phyloP scores from a whole-genome alignment of 768 basidiomycete genomes.

The Lactarius tabidus region DNA sequence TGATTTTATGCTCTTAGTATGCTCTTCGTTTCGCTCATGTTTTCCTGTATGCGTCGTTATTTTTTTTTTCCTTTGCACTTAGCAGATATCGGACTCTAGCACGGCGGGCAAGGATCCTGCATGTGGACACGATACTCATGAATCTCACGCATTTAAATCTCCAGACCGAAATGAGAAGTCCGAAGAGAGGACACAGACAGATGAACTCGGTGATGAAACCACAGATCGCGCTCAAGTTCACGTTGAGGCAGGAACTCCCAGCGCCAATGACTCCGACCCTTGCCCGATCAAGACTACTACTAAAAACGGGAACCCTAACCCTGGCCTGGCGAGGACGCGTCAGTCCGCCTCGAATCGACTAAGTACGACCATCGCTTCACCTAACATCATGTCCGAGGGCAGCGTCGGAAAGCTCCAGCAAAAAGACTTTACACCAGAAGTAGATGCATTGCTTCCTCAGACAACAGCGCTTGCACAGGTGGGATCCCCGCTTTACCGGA shows the following conservation, averaged over 20 bases:
- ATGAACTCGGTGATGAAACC: neutral
- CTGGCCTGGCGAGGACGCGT: constrained; percentile 33
- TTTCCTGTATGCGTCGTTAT: constrained; percentile 25
- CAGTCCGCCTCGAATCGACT: constrained; percentile 26
- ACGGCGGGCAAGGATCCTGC: constrained; percentile 13
- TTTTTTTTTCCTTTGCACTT: constrained; percentile 19
- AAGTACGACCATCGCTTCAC: neutral
- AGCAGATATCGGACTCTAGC: constrained; percentile 19
- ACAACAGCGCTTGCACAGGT: constrained; percentile 70
- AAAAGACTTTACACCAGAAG: constrained; percentile 83
- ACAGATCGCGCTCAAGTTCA: neutral
- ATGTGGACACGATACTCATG: constrained; percentile 39
- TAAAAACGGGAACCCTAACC: constrained; percentile 26
- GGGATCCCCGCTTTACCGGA: constrained; percentile 25
- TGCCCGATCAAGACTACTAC: too few relatives aligned
- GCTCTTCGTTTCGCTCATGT: constrained; percentile 21
- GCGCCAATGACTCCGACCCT: too few relatives aligned
- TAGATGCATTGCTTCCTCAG: constrained; percentile 69
- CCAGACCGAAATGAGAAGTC: neutral
- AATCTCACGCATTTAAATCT: constrained; percentile 33
- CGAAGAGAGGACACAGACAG: neutral
- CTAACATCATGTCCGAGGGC: constrained; percentile 60
- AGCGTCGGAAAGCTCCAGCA: constrained; percentile 67
- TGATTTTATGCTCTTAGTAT: constrained; percentile 37
- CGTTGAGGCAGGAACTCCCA: neutral